These are phyloP conservation scores for Pythium vanterpoolii DNA, from an alignment of 352 stramenopile species.

Conservation along the genomic window DNA sequence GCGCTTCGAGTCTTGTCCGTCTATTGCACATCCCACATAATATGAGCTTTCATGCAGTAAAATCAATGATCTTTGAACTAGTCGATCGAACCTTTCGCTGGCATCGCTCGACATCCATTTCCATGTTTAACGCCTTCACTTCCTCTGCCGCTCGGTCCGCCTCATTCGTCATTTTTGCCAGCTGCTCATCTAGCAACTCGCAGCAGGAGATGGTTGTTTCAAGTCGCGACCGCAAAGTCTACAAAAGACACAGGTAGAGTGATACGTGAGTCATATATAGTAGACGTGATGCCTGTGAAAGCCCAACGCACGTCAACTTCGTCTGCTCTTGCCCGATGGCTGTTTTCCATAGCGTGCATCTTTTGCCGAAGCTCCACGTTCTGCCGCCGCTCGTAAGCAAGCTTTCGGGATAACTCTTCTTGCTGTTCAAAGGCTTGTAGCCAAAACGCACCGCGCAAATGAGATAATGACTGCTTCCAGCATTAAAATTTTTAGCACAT, in stretches of 20 bases:
- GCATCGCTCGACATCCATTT: slow-evolving; percentile 20
- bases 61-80: not conserved
- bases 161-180: slow-evolving; percentile 3
- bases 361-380: slow-evolving; percentile 19
- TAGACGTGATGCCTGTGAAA: not conserved
- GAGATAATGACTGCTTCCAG: slow-evolving; percentile 16
- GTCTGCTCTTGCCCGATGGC: slow-evolving; percentile 14
- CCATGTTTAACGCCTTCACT: slow-evolving; percentile 2
- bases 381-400: slow-evolving; percentile 16
- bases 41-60: not conserved
- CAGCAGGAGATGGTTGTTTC: slow-evolving; percentile 25
- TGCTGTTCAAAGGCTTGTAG: slow-evolving; percentile 19
- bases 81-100: slow-evolving; percentile 15
- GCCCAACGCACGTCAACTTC: slow-evolving; percentile 18
- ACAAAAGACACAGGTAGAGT: not conserved
- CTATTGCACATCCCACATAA: not conserved
- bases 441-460: slow-evolving; percentile 26
- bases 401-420: slow-evolving; percentile 16
- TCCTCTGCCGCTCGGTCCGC: slow-evolving; percentile 4
- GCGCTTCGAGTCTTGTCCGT: slow-evolving; percentile 24
- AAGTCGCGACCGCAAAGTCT: slow-evolving; percentile 19
- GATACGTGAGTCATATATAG: not conserved
- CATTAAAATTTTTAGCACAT: not conserved
- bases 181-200: slow-evolving; percentile 17
- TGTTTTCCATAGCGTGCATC: slow-evolving; percentile 23